Base-by-base conservation (phyloP, 2,329 filamentous ascomycete genomes). In the Ophiostoma fasciatum region DNA sequence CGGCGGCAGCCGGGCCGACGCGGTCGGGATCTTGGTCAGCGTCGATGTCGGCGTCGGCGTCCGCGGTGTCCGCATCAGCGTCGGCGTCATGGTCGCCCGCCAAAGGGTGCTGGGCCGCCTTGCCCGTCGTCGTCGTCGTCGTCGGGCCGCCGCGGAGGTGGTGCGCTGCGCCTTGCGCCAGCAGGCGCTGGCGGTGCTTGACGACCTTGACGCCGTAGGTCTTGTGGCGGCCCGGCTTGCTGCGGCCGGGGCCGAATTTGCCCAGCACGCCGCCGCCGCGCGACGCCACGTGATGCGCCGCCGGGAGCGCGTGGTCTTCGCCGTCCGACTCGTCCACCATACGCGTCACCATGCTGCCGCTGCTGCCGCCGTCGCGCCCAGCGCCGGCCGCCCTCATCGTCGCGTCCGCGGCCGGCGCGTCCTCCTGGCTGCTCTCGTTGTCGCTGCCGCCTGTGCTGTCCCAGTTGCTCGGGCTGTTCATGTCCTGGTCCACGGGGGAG, bases 361-460 rank as follows among this genome's bases (percentile, higher is more conserved):
- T n/a, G n/a, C n/a, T n/a, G n/a, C n/a, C n/a, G 21, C 42, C 41
- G 3, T 43, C 44, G 11, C 42, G 38, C 23, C 42, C 42, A 2
- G 41, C 48, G 26, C 49, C 68, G 7, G 74, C 71, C 1, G 12
- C 27, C 44, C 44, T 46, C 4, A 40, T 27, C 1, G 42, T 46
- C 8, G 41, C 8, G 4, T 35, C 26, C 11, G 35, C 14, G 8
- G 28, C 26, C 4, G 34, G 15, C 33, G 68, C 64, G 31, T 75
- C 72, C 17, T 44, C 45, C 3, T 30, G 32, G 25, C 33, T 39
- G 41, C 61, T 71, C 7, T 66, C 64, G 13, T 68, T 65, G 31
- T 69, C 66, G 4, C 64, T 70, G 7, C 57, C 59, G 5, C 58
- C 59, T 38, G 62, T 51, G 31, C 55, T 65, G 9, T 62, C 63